Evolutionary conservation across 1,284 basidiomycete genomes (phyloP).

Genomic region (Ceratobasidium sp.): DNA sequence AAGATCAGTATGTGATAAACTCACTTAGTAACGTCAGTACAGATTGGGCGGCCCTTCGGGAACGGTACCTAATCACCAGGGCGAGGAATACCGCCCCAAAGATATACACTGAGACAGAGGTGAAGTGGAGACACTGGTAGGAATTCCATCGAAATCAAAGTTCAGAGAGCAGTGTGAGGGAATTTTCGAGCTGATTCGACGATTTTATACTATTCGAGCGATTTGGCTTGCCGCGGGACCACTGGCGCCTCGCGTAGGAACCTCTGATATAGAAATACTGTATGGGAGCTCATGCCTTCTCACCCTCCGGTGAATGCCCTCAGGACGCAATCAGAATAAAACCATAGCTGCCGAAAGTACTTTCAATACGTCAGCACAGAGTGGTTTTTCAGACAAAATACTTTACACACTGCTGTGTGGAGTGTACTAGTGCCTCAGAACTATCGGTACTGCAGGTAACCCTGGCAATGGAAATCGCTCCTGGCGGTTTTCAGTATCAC

Average conservation of each 20-base stretch:
- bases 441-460: too few relatives aligned
- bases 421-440: too few relatives aligned
- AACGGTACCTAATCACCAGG: not conserved
- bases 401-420: too few relatives aligned
- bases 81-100: not conserved
- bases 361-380: too few relatives aligned
- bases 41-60: conserved; percentile 5
- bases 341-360: too few relatives aligned
- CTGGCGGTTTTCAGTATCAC: too few relatives aligned
- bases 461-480: too few relatives aligned
- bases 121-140: not conserved
- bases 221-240: conserved; percentile 52
- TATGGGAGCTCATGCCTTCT: not conserved
- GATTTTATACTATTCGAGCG: conserved; percentile 54
- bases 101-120: not conserved
- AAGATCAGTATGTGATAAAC: too few relatives aligned
- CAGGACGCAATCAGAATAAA: too few relatives aligned
- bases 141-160: not conserved
- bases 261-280: not conserved
- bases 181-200: conserved; percentile 48
- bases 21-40: too few relatives aligned
- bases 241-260: not conserved
- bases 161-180: not conserved
- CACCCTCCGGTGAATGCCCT: not conserved
- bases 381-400: too few relatives aligned